A percentile compares a stretch with the other conserved stretches of the same genome.
phyloP scores from a whole-genome alignment of 768 basidiomycete genomes.

The Cystofilobasidium macerans region DNA sequence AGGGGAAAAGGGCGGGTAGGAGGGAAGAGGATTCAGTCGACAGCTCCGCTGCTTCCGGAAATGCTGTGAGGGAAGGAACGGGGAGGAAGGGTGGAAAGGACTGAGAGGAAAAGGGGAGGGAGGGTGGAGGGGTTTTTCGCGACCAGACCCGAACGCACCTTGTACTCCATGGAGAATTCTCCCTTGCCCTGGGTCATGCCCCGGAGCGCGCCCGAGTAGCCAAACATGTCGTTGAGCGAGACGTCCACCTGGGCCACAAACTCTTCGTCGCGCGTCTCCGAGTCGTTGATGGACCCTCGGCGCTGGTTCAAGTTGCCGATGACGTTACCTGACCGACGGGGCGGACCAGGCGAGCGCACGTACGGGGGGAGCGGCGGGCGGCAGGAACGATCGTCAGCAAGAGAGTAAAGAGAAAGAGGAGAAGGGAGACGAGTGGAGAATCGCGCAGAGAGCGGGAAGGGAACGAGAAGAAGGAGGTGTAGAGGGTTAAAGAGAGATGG shows the following conservation, averaged over 20 bases:
- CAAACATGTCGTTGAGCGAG: slow-evolving; percentile 95
- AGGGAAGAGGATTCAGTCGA: too few species aligned
- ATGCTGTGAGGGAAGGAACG: slow-evolving; percentile 7
- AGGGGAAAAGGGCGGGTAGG: neutral
- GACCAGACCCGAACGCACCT: slow-evolving; percentile 35
- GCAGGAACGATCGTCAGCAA: too few species aligned
- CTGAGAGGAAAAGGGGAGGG: slow-evolving; percentile 39
- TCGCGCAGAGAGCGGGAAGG: neutral
- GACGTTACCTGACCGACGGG: slow-evolving; percentile 51
- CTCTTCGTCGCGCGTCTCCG: slow-evolving; percentile 93
- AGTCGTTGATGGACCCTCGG: slow-evolving; percentile 86
- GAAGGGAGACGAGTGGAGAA: neutral
- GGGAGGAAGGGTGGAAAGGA: slow-evolving; percentile 23
- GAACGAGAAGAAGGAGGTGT: neutral
- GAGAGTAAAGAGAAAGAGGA: neutral
- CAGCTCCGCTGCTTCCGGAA: neutral
- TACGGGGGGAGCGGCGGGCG: neutral
- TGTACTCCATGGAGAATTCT: slow-evolving; percentile 60
- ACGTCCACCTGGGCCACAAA: slow-evolving; percentile 87
- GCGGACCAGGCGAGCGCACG: neutral
- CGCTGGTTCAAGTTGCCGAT: slow-evolving; percentile 89
- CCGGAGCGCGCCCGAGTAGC: slow-evolving; percentile 83
- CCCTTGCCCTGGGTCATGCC: slow-evolving; percentile 96
- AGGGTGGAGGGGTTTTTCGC: neutral
- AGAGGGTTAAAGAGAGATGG: neutral